Base-by-base conservation (phyloP, 1,139 yeast species). In the Taphrina wiesneri region DNA sequence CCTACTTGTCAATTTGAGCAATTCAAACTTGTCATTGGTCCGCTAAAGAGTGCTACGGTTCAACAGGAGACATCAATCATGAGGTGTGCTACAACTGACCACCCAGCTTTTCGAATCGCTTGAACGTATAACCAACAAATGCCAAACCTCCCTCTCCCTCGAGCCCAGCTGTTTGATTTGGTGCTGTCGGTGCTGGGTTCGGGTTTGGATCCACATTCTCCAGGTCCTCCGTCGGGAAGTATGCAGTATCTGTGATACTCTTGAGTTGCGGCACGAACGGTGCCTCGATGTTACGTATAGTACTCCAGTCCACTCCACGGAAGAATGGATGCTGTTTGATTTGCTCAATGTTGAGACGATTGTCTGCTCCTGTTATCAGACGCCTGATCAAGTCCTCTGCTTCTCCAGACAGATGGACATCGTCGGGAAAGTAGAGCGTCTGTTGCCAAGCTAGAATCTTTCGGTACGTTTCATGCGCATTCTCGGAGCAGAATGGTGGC, bases 401-500 rank as follows among this genome's bases (percentile, higher is more conserved):
- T 75, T 93, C 99, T 1, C 96, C 90, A 21, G 96, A 87, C 63
- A 93, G 81, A 77, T 93, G 99, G 63, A 93, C 87, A 74, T 95
- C 99, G 72, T 92, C 98, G 0, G 99, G 99, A 74, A 93, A 90
- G 70, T 86, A 89, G 72, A 93, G 80, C 1, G 96, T 87, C 74
- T 93, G 97, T 74, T 89, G 95, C 92, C 97, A 95, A 76, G 91
- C 90, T 75, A 95, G 81, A 74, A 93, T 93, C 83, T 93, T 95
- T 68, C 96, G 83, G 77, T 93, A 93, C 0, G 99, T 93, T 73
- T 93, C 99, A 72, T 92, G 97, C n/a, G 99, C 98, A 3, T 97
- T 90, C 75, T 93, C 99, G 0, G 96, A 88, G 78, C 99, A 95
- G 78, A 93, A 93, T 66, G 99, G 99, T 25, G 99, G 99, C 98